Evolutionary conservation across 768 basidiomycete species (phyloP).

Genomic region (Kwoniella shandongensis): DNA sequence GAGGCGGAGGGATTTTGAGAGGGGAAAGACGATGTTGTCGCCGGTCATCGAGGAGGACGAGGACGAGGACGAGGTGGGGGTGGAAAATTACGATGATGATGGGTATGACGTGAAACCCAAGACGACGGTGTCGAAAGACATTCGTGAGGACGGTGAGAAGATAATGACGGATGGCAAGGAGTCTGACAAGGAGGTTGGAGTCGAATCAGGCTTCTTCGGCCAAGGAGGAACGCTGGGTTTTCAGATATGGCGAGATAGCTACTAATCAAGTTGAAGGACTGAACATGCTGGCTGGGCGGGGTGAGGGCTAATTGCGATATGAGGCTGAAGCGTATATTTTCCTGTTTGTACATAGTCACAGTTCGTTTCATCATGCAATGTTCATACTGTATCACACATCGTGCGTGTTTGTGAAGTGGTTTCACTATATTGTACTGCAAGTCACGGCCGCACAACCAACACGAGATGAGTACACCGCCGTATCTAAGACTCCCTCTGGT

Average conservation of each 20-base stretch:
- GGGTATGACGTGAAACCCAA: no score
- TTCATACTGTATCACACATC: no score
- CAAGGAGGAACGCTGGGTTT: slow-evolving; percentile 32
- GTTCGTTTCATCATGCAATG: no score
- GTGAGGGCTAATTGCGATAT: not conserved
- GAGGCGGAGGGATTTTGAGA: not conserved
- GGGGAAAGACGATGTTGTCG: slow-evolving; percentile 5
- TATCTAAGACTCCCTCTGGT: no score
- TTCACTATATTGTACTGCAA: no score
- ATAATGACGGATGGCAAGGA: not conserved
- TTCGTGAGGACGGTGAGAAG: not conserved
- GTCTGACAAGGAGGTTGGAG: not conserved
- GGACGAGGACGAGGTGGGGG: slow-evolving; percentile 12
- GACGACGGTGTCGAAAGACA: no score
- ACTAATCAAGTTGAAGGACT: slow-evolving; percentile 16
- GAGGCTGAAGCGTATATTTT: no score
- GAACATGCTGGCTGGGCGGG: no score
- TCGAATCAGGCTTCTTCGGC: slow-evolving; percentile 23
- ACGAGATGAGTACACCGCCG: no score
- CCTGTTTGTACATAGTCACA: no score
- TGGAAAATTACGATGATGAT: not conserved
- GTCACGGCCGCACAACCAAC: no score
- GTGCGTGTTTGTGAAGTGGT: no score
- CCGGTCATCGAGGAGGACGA: slow-evolving; percentile 25
- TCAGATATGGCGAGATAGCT: slow-evolving; percentile 33